Base-by-base conservation (phyloP, 257 asterid species). In the Solanum phureja region DNA sequence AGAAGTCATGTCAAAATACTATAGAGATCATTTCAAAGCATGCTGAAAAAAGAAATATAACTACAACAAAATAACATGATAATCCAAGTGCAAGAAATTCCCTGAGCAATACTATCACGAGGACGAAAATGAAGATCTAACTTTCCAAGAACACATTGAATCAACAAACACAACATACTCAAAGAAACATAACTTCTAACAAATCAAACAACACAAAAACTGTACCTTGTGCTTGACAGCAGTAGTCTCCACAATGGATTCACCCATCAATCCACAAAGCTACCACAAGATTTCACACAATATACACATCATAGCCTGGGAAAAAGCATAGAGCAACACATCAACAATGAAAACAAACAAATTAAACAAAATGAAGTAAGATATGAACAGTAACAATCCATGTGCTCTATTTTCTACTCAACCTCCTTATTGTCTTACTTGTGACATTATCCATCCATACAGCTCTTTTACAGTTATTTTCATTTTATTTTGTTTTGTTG, bases 331-430 rank as follows among this genome's bases (percentile, higher is more conserved):
- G 87, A 87, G 14, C 83, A 90, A 58, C 84, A 86, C 86, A 91
- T 90, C 89, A 92, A 91, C 87, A 82, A 87, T 86, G 89, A 90
- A 90, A 90, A 88, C 52, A 88, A 84, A 75, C 75, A 84, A 86
- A 85, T 81, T 85, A 83, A 88, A 87, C 90, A 89, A 81, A 49
- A 44, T 29, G 11, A 16, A 29, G 42, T 46, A 29, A 46, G 69
- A 89, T 89, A 87, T 83, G 66, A 86, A 89, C 89, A 87, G 82
- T 83, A 81, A 87, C 90, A 87, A 86, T 52, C 90, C 93, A 95
- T 92, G 96, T 93, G 94, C 91, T 84, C 64, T 87, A 93, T 90
- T 91, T 81, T 90, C 88, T 77, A 83, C 89, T 84, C 12, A 29
- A 9, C 82, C 29, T 0, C 29, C 49, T 35, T 73, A 58, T 85